phyloP scores from a whole-genome alignment of 2,329 filamentous ascomycete genomes.

The Didymella pomorum region DNA sequence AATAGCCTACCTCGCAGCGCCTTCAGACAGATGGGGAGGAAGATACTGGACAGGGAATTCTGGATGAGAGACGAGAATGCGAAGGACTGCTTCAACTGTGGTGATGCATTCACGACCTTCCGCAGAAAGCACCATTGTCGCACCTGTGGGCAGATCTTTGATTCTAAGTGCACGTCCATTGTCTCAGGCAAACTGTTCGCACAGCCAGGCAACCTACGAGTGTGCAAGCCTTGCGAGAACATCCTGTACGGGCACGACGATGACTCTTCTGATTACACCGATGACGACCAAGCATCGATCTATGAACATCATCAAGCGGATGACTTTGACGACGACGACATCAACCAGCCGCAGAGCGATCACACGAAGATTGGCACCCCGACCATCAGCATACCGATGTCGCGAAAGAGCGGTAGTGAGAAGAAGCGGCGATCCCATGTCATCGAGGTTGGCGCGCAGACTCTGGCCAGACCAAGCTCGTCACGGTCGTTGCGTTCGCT shows the following conservation, averaged over 20 bases:
- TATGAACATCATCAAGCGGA: conserved; percentile 44
- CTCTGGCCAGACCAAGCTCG: conserved; percentile 86
- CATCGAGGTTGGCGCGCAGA: conserved; percentile 82
- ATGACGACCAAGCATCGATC: conserved; percentile 72
- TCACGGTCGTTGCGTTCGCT: conserved; percentile 86
- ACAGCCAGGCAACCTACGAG: conserved; percentile 81
- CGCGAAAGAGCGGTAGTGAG: conserved; percentile 73
- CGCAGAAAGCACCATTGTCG: conserved; percentile 96
- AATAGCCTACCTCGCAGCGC: conserved; percentile 52
- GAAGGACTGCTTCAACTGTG: conserved; percentile 95
- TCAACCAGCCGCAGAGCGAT: conserved; percentile 46
- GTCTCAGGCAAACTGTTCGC: conserved; percentile 88
- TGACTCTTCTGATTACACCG: conserved; percentile 89
- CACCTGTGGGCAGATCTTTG: conserved; percentile 96
- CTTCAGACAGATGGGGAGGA: conserved; percentile 74
- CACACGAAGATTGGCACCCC: conserved; percentile 60
- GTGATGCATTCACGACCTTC: conserved; percentile 89
- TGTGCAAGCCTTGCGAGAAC: conserved; percentile 90
- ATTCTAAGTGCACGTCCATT: conserved; percentile 93
- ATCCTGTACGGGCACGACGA: conserved; percentile 92
- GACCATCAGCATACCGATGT: conserved; percentile 71
- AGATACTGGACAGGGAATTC: conserved; percentile 91
- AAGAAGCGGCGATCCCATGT: conserved; percentile 85
- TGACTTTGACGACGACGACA: conserved; percentile 34
- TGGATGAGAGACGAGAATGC: conserved; percentile 99